Evolutionary conservation across 768 basidiomycete genomes (phyloP), one percentile per base, ranked within the genome.

Genomic region (Galerina marginata): DNA sequence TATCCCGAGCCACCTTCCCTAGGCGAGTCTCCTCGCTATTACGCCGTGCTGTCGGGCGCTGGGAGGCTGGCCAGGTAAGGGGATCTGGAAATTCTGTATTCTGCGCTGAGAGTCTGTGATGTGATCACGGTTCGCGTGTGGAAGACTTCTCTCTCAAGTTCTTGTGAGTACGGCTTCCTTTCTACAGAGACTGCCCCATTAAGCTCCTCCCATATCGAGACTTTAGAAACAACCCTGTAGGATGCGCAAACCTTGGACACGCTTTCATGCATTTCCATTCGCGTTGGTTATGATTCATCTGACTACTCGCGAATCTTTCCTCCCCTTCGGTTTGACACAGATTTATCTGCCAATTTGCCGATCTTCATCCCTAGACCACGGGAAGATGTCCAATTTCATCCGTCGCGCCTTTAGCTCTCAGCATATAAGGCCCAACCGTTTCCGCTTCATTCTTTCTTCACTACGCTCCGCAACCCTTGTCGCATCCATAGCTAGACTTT

Each of bases 331-430:
- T 67, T 67, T 66, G 64, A 67, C 64, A 65, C 65, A 71, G 68
- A 69, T 71, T 63, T 64, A 68, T 66, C 66, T 63, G 42, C 59
- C 54, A 61, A 63, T 70, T 65, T 75, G 72, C 77, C 75, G 77
- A 81, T 81, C 81, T 79, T 75, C 76, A 77, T 75, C 74, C 69
- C 67, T 71, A 64, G 64, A 67, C 67, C 72, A 75, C 70, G 70
- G 74, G 71, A 75, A 72, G 67, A 67, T 65, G 58, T 69, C 61
- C 68, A 73, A 69, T 71, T 70, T 71, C 72, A 73, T 75, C 69
- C 69, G 70, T 67, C 59, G 65, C 70, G 65, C 63, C 59, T 65
- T 65, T 62, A 50, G 59, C 67, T 66, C 64, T 62, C 69, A 70
- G 69, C 72, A 68, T 76, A 77, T 74, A 79, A 78, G 74, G 71